A percentile compares a stretch with the other conserved stretches of the same genome.
Evolutionary conservation across 2,329 filamentous ascomycete genomes (phyloP).

Genomic region (Celoporthe dispersa): DNA sequence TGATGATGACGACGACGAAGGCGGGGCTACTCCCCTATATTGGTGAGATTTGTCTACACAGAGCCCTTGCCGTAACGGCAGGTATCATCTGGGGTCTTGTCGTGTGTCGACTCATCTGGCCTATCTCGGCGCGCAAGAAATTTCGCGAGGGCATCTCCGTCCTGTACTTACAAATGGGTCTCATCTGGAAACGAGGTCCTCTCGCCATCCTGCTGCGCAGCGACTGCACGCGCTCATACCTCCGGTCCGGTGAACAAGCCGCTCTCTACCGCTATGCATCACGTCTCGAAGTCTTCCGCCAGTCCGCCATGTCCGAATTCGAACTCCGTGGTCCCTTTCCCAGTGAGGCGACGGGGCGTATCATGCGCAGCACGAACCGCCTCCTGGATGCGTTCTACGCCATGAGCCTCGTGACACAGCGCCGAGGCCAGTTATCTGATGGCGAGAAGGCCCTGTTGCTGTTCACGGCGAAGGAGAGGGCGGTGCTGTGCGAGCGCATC

Average conservation of each 20-base stretch:
- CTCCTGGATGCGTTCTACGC: constrained; percentile 94
- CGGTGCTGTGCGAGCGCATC: constrained; percentile 82
- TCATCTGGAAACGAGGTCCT: constrained; percentile 95
- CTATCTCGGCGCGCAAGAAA: constrained; percentile 85
- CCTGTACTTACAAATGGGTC: constrained; percentile 91
- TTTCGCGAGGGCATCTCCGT: constrained; percentile 87
- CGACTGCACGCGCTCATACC: constrained; percentile 68
- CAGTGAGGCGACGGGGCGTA: constrained; percentile 69
- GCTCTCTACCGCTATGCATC: constrained; percentile 81
- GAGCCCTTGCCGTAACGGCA: constrained; percentile 82
- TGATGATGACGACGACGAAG: constrained; percentile 86
- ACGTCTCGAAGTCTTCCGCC: constrained; percentile 74
- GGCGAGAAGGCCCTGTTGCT: constrained; percentile 82
- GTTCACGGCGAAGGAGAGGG: constrained; percentile 79
- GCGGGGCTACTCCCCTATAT: constrained; percentile 83
- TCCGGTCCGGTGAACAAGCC: constrained; percentile 85
- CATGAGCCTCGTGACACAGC: constrained; percentile 90
- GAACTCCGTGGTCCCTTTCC: constrained; percentile 89
- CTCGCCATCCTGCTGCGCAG: constrained; percentile 72
- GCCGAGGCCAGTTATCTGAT: constrained; percentile 73
- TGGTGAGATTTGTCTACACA: constrained; percentile 83
- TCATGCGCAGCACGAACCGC: constrained; percentile 78
- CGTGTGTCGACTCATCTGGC: constrained; percentile 88
- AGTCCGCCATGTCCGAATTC: constrained; percentile 80
- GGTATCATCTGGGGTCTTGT: constrained; percentile 93